Percentiles rank a stretch among this genome's conserved stretches.
These are phyloP conservation scores for Crithidia fasciculata DNA, from an alignment of 208 protist genomes.

Conservation along the genomic window DNA sequence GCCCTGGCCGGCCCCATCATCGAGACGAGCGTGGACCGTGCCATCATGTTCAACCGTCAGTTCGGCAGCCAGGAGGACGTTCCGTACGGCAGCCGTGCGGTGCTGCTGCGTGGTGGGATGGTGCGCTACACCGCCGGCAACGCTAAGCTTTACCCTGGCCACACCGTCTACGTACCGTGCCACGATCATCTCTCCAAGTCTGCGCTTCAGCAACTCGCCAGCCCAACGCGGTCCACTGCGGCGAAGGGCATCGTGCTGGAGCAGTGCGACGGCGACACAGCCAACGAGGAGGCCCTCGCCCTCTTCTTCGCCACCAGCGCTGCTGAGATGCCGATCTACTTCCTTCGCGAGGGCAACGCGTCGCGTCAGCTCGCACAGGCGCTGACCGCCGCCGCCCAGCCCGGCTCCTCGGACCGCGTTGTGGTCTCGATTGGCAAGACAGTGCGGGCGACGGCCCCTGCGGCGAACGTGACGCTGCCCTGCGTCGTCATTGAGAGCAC, in stretches of 20 bases:
- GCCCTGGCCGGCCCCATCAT: conserved; percentile 34
- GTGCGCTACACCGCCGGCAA: conserved; percentile 35
- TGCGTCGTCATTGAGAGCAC: conserved; percentile 38
- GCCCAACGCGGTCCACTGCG: conserved; percentile 22
- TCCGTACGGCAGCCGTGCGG: conserved; percentile 48
- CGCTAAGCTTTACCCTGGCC: conserved; percentile 23
- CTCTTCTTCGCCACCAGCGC: conserved; percentile 36
- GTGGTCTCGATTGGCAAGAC: conserved; percentile 59
- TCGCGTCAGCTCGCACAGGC: conserved; percentile 25
- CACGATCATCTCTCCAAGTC: conserved; percentile 46
- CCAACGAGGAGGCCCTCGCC: conserved; percentile 56
- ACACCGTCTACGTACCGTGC: conserved; percentile 71
- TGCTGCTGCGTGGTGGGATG: conserved; percentile 64
- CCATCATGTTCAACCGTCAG: conserved; percentile 62
- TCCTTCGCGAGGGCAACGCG: conserved; percentile 37
- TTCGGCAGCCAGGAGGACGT: conserved; percentile 15
- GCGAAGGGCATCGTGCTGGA: conserved; percentile 59
- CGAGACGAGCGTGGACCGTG: conserved; percentile 44
- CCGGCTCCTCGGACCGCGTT: conserved; percentile 35
- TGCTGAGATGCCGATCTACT: conserved; percentile 61
- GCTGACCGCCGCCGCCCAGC: conserved; percentile 15
- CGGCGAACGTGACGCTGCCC: conserved; percentile 49
- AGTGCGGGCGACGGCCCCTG: conserved; percentile 22
- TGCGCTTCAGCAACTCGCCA: conserved; percentile 38
- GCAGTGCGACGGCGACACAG: conserved; percentile 47